Evolutionary conservation across 495 filamentous ascomycete genomes (phyloP).

Genomic region (Penicillium subrubescens): DNA sequence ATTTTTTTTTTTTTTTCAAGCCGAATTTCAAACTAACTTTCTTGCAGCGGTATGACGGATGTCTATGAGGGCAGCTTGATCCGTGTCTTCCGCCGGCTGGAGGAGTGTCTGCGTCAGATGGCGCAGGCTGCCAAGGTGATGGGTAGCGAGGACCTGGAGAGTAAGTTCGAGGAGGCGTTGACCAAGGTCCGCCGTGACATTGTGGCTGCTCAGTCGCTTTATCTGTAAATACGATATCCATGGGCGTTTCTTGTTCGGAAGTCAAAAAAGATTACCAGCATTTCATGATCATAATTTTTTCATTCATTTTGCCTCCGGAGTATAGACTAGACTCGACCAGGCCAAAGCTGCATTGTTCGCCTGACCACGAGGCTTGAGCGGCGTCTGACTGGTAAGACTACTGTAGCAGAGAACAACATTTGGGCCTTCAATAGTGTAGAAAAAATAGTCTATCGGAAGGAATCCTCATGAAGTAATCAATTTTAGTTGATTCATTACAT

Average conservation of each 20-base stretch:
- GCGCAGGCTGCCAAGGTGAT: constrained; percentile 96
- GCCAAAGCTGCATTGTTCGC: background rate
- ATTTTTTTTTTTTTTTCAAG: too few species aligned
- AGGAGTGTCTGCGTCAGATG: constrained; percentile 96
- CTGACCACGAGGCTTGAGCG: constrained; percentile 14
- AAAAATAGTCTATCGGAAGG: background rate
- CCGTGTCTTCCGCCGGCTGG: constrained; percentile 89
- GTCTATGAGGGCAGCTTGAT: constrained; percentile 96
- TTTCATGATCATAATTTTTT: constrained; percentile 8
- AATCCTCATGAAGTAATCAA: background rate
- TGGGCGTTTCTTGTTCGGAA: background rate
- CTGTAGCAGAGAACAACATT: background rate
- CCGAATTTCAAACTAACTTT: constrained; percentile 1
- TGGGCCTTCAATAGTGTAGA: background rate
- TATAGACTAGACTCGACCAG: background rate
- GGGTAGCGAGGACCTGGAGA: constrained; percentile 89
- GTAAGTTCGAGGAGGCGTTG: constrained; percentile 84
- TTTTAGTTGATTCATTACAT: background rate
- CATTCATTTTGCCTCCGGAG: background rate
- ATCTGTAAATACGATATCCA: constrained; percentile 59
- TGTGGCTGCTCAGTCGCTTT: constrained; percentile 89
- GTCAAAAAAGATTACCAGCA: constrained; percentile 4
- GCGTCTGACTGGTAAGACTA: background rate
- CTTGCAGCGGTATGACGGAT: constrained; percentile 89
- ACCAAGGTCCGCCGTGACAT: constrained; percentile 87